Base-by-base conservation (phyloP, 495 filamentous ascomycete genomes). In the Aspergillus diversus region DNA sequence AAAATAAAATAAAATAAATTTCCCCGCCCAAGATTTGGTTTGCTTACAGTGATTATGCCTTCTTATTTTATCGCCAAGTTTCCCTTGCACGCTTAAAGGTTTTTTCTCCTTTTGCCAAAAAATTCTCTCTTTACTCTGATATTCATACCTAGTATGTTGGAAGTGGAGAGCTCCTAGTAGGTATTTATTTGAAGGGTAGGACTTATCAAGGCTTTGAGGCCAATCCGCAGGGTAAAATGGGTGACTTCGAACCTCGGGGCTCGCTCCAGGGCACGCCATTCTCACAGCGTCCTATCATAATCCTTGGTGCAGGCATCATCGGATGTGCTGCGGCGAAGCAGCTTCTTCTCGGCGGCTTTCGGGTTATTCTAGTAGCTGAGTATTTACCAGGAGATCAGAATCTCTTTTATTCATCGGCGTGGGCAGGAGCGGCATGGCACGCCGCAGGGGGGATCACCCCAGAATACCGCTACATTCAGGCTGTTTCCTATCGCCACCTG, bases 391-490 rank as follows among this genome's bases (percentile, higher is more conserved):
- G 78, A 17, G 76, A 80, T 53, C 70, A 78, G 58, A 68, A 70
- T 48, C 75, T 78, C n/a, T 62, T 69, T 34, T 80, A 80, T 62
- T 76, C 78, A 21, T 80, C 78, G 7, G 78, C 78, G 12, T 80
- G 78, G 78, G 78, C 78, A 15, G 78, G 78, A 15, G 78, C 76
- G 15, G 78, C 77, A 55, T 80, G 78, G 78, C 78, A 80, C 66
- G 72, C 78, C 4, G 78, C 78, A 1, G 72, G 71, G 9, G 75
- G 76, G 7, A 77, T 80, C 56, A 71, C 68, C 7, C 66, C 74
- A 1, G 74, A 80, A 11, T 70, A 79, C 55, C 73, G 68, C 2
- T 78, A 80, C 57, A 50, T 75, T 5, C 78, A 80, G 60, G 78
- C 73, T 3, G 68, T 77, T 15, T 75, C 73, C 11, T 71, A 79